Evolutionary conservation across 176 grass and related monocot species (phyloP), one percentile per base, ranked within the genome.

Genomic region (Metroxylon sagu): DNA sequence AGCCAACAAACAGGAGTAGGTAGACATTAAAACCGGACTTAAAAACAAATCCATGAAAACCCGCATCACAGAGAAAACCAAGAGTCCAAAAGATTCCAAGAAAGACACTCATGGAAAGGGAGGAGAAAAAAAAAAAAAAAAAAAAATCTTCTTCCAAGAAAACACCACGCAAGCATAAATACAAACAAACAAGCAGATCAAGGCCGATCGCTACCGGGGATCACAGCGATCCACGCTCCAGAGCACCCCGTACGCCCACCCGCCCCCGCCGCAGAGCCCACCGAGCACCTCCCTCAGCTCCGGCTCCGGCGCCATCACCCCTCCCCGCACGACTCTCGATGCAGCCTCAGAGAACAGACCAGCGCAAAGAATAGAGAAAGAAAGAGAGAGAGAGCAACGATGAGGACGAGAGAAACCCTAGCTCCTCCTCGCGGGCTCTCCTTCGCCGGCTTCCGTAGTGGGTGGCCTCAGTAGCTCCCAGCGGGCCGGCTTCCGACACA

Each of bases 191-290:
- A 18, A 68, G 0, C 30, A 59, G 18, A 50, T 18, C 56, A 53
- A 7, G 25, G 6, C 64, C 16, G 4, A 1, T 4, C 14, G 52
- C 59, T 77, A 96, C 92, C 83, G 64, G 19, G 86, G 77, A 55
- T 96, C 83, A 53, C 80, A 72, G 49, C 71, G 74, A 77, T 90
- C 80, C 65, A 80, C 79, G 69, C 80, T 72, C 92, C 92, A 96
- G 59, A 86, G 76, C 65, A 85, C 77, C 16, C 61, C 86, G 79
- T 96, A 96, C 48, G 83, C 87, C 92, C 92, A 96, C n/a, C 87
- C 78, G 4, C 83, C 80, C 68, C 80, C 61, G 49, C 73, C 65
- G 72, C 92, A 96, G 35, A 96, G 80, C 58, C 57, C 71, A 25
- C 29, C 83, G 60, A 96, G 83, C 29, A 69, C 65, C 56, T 48